Evolutionary conservation across 2,329 filamentous ascomycete genomes (phyloP), one percentile per base, ranked within the genome.

Genomic region (Talaromyces sp.): DNA sequence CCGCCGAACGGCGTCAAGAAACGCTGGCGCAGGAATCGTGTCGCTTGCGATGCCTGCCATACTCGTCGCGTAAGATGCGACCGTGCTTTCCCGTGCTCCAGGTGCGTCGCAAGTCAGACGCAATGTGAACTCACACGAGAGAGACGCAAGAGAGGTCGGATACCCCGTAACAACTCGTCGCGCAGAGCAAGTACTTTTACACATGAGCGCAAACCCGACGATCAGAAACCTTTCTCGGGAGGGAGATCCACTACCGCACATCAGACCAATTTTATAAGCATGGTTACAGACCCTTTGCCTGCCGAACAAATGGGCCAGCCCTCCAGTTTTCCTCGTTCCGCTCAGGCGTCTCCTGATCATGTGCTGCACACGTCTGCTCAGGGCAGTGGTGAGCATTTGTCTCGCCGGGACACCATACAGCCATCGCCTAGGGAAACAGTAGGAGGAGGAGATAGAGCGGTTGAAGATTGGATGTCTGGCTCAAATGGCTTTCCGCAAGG

Each of bases 21-120:
- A 57, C 69, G 71, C 53, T 72, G 70, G 70, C 67, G 69, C 36
- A 68, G 71, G 19, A 73, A 73, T 57, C 67, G 67, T 43, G 70
- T 73, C 67, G 92, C 92, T 19, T 97, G 92, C 76, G 92, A 97
- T 74, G 91, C 96, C 72, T 97, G 92, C 75, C 96, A 97, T 73
- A 89, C 96, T 70, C 81, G 96, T 60, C 83, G 92, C 63, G 96
- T 92, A 19, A 96, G 95, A 76, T 97, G 92, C 72, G 91, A 97
- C 73, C 92, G 92, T 55, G 89, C 94, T 69, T 84, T 89, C 62
- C 92, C 92, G 54, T 97, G 92, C 71, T 90, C 91, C 50, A 91
- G 96, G 73, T 97, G 92, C 72, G 86, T 92, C 69, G 89, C 89
- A 89, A 84, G 76, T 83, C 80, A 66, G 15, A 68, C 67, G 10